Percentiles rank a stretch among this genome's conserved stretches.
Evolutionary conservation across 2,329 filamentous ascomycete species (phyloP).

Genomic region (Exophiala oligosperma): DNA sequence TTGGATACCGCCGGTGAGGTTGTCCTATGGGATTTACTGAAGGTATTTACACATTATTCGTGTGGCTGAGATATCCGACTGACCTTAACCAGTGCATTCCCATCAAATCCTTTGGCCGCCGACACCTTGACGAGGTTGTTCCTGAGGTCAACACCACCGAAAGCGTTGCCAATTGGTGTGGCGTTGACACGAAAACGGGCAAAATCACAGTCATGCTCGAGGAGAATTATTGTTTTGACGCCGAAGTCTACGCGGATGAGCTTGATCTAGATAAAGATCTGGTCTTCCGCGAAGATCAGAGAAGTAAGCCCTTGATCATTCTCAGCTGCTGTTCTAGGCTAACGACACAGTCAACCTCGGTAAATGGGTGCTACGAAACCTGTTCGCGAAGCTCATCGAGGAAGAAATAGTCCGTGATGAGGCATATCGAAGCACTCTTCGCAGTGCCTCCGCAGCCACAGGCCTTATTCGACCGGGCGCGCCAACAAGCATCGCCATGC

Average conservation of each 20-base stretch:
- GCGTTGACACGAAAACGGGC: constrained; percentile 89
- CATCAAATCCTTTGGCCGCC: constrained; percentile 89
- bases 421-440: constrained; percentile 66
- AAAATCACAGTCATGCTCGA: constrained; percentile 88
- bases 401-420: constrained; percentile 86
- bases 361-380: constrained; percentile 91
- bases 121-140: constrained; percentile 89
- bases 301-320: constrained; percentile 61
- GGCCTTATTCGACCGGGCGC: constrained; percentile 25
- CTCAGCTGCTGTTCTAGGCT: constrained; percentile 9
- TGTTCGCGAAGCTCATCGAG: constrained; percentile 86
- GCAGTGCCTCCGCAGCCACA: constrained; percentile 59
- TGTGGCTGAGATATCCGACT: constrained; percentile 2
- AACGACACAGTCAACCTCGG: constrained; percentile 75
- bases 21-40: constrained; percentile 88
- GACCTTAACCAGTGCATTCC: constrained; percentile 67
- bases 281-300: constrained; percentile 87
- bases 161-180: constrained; percentile 93
- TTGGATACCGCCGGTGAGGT: constrained; percentile 95
- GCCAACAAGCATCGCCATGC: constrained; percentile 26
- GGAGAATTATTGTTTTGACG: constrained; percentile 95
- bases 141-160: constrained; percentile 83
- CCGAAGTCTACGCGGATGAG: constrained; percentile 95
- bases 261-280: constrained; percentile 69
- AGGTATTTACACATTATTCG: constrained; percentile 53